Evolutionary conservation across 768 basidiomycete species (phyloP), one percentile per base, ranked within the genome.

Genomic region (Pulveroboletus sp.): DNA sequence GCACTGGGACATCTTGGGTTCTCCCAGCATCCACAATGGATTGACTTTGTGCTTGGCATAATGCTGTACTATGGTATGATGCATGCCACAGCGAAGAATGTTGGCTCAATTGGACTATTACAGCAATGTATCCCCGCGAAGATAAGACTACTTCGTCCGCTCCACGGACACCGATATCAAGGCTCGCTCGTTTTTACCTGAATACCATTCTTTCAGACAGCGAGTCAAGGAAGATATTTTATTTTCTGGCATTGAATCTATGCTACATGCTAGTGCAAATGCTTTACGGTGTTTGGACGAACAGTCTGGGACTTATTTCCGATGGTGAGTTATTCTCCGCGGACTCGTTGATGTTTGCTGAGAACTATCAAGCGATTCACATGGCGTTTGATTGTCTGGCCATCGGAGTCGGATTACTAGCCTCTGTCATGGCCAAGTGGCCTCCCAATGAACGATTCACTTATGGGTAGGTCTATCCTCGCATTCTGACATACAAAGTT

Each of bases 321-420:
- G 96, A 99, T 64, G 94, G 95, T 95, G 55, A 59, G 80, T 62
- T n/a, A 36, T 30, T 36, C 26, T 5, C 17, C 24, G 16, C 10
- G 13, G 16, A 35, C n/a, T 12, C 26, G n/a, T 48, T 39, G 26
- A 16, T 36, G 24, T 48, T 43, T 11, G 36, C 45, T 50, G 43
- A 54, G 8, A 44, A 37, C 43, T 49, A n/a, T 43, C 22, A 56
- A 98, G 95, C 96, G 19, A 98, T 99, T 31, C 96, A 99, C 63
- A 99, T 98, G 96, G 91, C 93, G 11, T 99, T 99, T 59, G 96
- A 99, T 70, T 98, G 96, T 63, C 83, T 97, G 80, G 95, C 95
- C 1, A 92, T 99, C 44, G 93, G 83, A 0, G 90, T 99, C 45
- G 96, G 96, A 2, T 77, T 99, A 3, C 83, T 96, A 49, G 96